Evolutionary conservation across 2,329 filamentous ascomycete species (phyloP), one percentile per base, ranked within the genome.

Genomic region (Myriangium duriaei): DNA sequence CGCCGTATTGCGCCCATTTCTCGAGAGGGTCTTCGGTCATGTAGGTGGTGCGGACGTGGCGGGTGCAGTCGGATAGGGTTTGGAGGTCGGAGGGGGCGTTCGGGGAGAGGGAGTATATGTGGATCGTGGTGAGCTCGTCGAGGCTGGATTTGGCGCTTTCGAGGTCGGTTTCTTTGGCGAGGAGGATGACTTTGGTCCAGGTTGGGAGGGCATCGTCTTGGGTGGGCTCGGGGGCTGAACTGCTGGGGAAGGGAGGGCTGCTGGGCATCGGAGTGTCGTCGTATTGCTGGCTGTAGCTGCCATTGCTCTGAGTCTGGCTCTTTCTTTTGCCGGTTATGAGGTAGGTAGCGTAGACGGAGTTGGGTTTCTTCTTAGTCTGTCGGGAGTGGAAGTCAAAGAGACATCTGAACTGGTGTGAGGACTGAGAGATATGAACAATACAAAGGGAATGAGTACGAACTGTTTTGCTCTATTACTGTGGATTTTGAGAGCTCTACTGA

Each of bases 271-370:
- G 61, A 31, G 79, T 75, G 41, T 85, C 73, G 37, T 81, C 79
- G n/a, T 65, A 72, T 49, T 79, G 69, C 24, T 67, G 62, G 15
- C 52, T 54, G 19, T 56, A 51, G 32, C 49, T 45, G 14, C 58
- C 63, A 46, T 67, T 68, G 9, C 56, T 48, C 16, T 37, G 32
- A 21, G 6, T 21, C 16, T n/a, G 10, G 12, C 15, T 5, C 10
- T 26, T 42, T 13, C n/a, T 30, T 13, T 51, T 74, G 80, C 14
- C 91, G 35, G 78, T 81, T 32, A 98, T 56, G 34, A 95, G 65
- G 60, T 95, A 98, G n/a, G 86, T 95, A 31, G 88, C 91, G 61
- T 92, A 75, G n/a, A 95, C 67, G 16, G 76, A 79, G 14, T 75
- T 72, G 0, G 81, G 69, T 43, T 76, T 80, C 57, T 80, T 83